Evolutionary conservation across 2,329 filamentous ascomycete species (phyloP).

Genomic region (Aspergillus tamarii): DNA sequence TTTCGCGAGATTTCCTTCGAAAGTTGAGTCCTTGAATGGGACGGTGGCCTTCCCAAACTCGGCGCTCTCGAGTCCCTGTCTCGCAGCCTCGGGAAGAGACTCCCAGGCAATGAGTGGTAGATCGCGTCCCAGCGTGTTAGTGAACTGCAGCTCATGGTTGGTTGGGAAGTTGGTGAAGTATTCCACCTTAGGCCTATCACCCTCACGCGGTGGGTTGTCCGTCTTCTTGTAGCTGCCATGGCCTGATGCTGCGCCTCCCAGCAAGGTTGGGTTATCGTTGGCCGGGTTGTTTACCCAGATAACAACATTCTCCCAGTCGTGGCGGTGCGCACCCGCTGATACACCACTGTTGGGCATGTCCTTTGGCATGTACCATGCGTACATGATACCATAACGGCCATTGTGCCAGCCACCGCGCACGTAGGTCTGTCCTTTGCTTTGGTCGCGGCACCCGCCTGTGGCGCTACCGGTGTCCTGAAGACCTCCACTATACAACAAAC

Average conservation of each 20-base stretch:
- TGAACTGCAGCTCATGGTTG: slow-evolving; percentile 12
- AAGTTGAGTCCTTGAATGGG: slow-evolving; percentile 4
- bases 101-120: slow-evolving; percentile 5
- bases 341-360: slow-evolving; percentile 10
- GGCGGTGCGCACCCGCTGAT: slow-evolving; percentile 8
- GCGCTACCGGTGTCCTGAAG: slow-evolving; percentile 12
- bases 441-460: slow-evolving; percentile 8
- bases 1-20: not conserved
- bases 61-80: not conserved
- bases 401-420: slow-evolving; percentile 9
- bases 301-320: slow-evolving; percentile 14
- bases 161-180: slow-evolving; percentile 11
- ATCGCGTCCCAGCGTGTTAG: not conserved
- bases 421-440: slow-evolving; percentile 10
- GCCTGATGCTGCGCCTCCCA: slow-evolving; percentile 4
- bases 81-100: not conserved
- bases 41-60: slow-evolving; percentile 8
- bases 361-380: slow-evolving; percentile 14
- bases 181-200: slow-evolving; percentile 6
- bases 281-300: slow-evolving; percentile 10
- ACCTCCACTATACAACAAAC: not conserved
- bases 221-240: slow-evolving; percentile 13
- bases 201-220: not conserved
- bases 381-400: slow-evolving; percentile 13
- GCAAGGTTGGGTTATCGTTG: not conserved